Evolutionary conservation across 371 early-diverging fungal genomes (phyloP), one percentile per base, ranked within the genome.

Genomic region (Nematocida ironsii): DNA sequence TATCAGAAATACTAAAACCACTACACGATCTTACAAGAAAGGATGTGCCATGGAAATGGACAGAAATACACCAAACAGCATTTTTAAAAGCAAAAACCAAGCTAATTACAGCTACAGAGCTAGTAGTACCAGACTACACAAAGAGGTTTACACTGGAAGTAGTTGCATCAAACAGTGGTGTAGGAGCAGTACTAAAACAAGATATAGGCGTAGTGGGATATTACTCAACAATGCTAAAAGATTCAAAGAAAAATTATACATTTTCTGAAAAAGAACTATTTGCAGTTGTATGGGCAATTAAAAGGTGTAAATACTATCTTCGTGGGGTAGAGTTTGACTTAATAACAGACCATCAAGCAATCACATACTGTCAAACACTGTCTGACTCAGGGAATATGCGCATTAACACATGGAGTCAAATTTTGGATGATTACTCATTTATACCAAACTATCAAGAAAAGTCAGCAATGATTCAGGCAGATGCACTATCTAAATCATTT

Each of bases 131-230:
- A 44, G 42, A 73, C 23, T 20, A 27, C 13, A 33, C 45, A 16
- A 58, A 58, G 23, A 42, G 56, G 18, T 82, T 80, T 45, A 73
- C 57, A 5, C 42, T 80, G 16, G 81, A 80, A 60, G 23, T 74
- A 48, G 76, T 71, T 40, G 76, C 83, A 4, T 75, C 80, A 66
- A 25, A 83, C 33, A 39, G 25, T 1, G 25, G 83, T 1, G 42
- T 78, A 78, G 75, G 76, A 0, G 80, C 55, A 9, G 25, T 54
- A 20, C 55, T 54, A 20, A 16, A 20, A 20, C 55, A 54, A 20
- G 20, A 54, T 3, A 20, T 18, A 20, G 55, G 55, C 55, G 20
- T 54, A 16, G 55, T 54, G 55, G 55, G 55, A 1, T 54, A 18
- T 20, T 54, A 54, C 3, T 54, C 55, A 54, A 20, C 18, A 54